phyloP scores from a whole-genome alignment of 2,329 filamentous ascomycete genomes.

The Pseudogymnoascus sp. region DNA sequence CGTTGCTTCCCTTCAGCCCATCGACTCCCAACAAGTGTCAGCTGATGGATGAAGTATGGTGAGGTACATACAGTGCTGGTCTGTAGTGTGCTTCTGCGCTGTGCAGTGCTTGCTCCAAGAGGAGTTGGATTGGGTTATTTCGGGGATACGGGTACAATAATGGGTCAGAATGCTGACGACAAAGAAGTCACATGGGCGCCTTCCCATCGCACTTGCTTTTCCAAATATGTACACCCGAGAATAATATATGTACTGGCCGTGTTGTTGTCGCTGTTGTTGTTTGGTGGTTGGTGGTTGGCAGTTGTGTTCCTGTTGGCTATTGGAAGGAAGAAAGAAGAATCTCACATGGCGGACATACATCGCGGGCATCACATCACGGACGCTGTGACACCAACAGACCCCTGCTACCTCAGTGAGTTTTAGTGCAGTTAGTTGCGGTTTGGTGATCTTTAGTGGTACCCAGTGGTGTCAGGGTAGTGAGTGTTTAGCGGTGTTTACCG shows the following conservation, averaged over 20 bases:
- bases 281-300: not conserved
- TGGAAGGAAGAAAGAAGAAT: not conserved
- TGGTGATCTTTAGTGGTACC: not conserved
- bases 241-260: not conserved
- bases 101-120: not conserved
- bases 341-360: not conserved
- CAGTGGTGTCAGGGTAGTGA: not conserved
- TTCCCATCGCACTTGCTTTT: not conserved
- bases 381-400: not conserved
- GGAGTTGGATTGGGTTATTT: conserved; percentile 2
- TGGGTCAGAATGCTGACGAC: not conserved
- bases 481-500: not conserved
- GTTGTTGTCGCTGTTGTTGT: not conserved
- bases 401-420: not conserved
- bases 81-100: not conserved
- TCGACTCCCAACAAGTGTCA: conserved; percentile 2
- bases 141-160: not conserved
- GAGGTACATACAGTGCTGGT: not conserved
- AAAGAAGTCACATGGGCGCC: not conserved
- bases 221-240: conserved; percentile 4
- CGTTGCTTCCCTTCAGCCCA: not conserved
- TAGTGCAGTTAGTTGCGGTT: no score
- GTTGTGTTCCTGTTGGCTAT: not conserved
- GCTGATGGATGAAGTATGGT: not conserved
- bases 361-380: no score